Evolutionary conservation across 306 rosid species (phyloP), one percentile per base, ranked within the genome.

Genomic region (Begonia loranthoides): DNA sequence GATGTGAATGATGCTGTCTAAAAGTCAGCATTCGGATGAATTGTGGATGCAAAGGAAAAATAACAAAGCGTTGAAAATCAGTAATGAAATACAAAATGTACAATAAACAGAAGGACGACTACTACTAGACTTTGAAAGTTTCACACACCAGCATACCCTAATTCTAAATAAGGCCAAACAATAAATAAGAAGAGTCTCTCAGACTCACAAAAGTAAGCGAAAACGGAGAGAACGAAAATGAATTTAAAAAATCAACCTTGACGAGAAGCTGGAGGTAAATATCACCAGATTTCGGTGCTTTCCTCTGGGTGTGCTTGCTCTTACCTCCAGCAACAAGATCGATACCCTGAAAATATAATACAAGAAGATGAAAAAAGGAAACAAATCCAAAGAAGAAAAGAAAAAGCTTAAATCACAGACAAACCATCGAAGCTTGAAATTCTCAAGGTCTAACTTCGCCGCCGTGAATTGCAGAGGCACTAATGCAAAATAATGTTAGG

Each of bases 291-390:
- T 80, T 87, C 0, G 92, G 94, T 19, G 94, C 84, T 1, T 78
- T 83, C 36, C 90, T 67, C 64, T 83, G 83, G 54, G 87, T 62
- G 57, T 80, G 78, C 74, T 87, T 83, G 82, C 76, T 67, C 82
- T 87, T 87, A 60, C 94, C 96, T 5, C 94, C 94, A 9, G 96
- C 96, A 4, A 76, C 79, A 2, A 87, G 79, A 71, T 76, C 81
- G 66, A 76, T 76, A 10, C 81, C 81, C 81, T 75, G 63, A 9
- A 14, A 21, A 51, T 14, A 33, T 19, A 50, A 45, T 39, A 13
- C 13, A 6, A 48, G 9, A 12, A 22, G 41, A 13, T n/a, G 4
- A n/a, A 17, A 9, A 49, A 0, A 15, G 2, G 5, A 17, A 28
- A 1, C 9, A 9, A 15, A 49, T 15, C 17, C 12, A 49, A n/a